Evolutionary conservation across 2,329 filamentous ascomycete genomes (phyloP).

Genomic region (Diaporthe sp.): DNA sequence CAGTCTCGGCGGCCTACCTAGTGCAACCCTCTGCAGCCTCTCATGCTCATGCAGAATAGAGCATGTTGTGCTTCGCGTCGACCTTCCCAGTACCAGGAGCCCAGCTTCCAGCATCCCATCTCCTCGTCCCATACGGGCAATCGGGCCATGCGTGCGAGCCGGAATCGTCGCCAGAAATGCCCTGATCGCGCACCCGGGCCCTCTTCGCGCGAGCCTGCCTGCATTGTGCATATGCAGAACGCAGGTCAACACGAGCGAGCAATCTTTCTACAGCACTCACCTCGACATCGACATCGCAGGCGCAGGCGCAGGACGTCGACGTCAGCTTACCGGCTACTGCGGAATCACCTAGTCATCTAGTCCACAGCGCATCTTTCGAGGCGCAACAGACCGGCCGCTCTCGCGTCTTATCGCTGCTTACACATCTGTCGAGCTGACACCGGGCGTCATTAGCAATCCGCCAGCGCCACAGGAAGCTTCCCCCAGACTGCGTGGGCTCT

Average conservation of each 20-base stretch:
- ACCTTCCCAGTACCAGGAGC: slow-evolving; percentile 4
- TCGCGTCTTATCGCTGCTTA: slow-evolving; percentile 27
- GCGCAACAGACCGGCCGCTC: slow-evolving; percentile 5
- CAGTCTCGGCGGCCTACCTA: slow-evolving; percentile 13
- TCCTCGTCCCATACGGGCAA: not conserved
- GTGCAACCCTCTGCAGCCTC: slow-evolving; percentile 22
- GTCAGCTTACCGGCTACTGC: slow-evolving; percentile 23
- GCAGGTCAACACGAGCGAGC: slow-evolving; percentile 22
- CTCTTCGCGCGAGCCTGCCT: not conserved
- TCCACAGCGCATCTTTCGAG: slow-evolving; percentile 9
- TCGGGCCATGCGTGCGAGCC: not conserved
- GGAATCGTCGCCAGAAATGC: slow-evolving; percentile 13
- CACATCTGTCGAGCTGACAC: slow-evolving; percentile 8
- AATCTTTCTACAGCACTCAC: slow-evolving; percentile 1
- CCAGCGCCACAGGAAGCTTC: not conserved
- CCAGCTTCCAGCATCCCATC: not conserved
- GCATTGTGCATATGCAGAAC: slow-evolving; percentile 20
- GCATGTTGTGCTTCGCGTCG: slow-evolving; percentile 20
- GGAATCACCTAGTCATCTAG: slow-evolving; percentile 5
- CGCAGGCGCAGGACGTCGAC: not conserved
- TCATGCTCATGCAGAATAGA: slow-evolving; percentile 8
- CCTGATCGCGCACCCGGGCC: slow-evolving; percentile 1
- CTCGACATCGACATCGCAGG: not conserved
- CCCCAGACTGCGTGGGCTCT: not conserved
- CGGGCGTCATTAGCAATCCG: slow-evolving; percentile 15